Evolutionary conservation across 2,329 filamentous ascomycete genomes (phyloP).

Genomic region (Fusarium sulawesiense): DNA sequence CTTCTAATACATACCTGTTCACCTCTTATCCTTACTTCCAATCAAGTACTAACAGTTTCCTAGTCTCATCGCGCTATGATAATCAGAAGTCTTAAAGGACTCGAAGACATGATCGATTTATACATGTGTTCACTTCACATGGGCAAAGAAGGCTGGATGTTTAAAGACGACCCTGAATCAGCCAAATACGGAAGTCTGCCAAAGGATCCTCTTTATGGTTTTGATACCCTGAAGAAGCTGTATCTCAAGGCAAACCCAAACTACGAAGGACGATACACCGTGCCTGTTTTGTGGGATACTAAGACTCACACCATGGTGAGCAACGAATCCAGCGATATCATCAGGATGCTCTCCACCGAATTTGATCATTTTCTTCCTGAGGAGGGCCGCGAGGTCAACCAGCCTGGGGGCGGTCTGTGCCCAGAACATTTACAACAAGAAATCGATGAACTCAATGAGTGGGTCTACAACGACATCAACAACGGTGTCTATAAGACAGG

Average conservation of each 20-base stretch:
- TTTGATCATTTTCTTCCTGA: slow-evolving; percentile 72
- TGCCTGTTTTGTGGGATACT: slow-evolving; percentile 78
- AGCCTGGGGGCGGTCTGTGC: slow-evolving; percentile 66
- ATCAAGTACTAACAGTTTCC: too few relatives aligned
- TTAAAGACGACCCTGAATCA: slow-evolving; percentile 57
- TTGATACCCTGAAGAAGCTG: slow-evolving; percentile 74
- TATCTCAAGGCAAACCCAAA: slow-evolving; percentile 76
- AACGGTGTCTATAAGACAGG: slow-evolving; percentile 67
- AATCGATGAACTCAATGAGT: slow-evolving; percentile 75
- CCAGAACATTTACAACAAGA: slow-evolving; percentile 62
- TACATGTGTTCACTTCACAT: slow-evolving; percentile 78
- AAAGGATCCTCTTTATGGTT: slow-evolving; percentile 71
- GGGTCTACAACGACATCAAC: slow-evolving; percentile 69
- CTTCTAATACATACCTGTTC: too few relatives aligned
- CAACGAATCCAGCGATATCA: slow-evolving; percentile 87
- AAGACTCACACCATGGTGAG: slow-evolving; percentile 77
- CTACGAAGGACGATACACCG: slow-evolving; percentile 78
- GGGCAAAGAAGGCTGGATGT: slow-evolving; percentile 67
- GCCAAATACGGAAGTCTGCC: slow-evolving; percentile 50
- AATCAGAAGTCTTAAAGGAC: slow-evolving; percentile 76
- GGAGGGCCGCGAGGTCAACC: slow-evolving; percentile 62
- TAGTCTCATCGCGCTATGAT: slow-evolving; percentile 74
- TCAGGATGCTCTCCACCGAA: slow-evolving; percentile 81
- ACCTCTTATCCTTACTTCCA: too few relatives aligned
- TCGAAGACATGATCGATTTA: slow-evolving; percentile 75